phyloP scores from a whole-genome alignment of 1,139 yeast genomes.

The Pichia sp. region DNA sequence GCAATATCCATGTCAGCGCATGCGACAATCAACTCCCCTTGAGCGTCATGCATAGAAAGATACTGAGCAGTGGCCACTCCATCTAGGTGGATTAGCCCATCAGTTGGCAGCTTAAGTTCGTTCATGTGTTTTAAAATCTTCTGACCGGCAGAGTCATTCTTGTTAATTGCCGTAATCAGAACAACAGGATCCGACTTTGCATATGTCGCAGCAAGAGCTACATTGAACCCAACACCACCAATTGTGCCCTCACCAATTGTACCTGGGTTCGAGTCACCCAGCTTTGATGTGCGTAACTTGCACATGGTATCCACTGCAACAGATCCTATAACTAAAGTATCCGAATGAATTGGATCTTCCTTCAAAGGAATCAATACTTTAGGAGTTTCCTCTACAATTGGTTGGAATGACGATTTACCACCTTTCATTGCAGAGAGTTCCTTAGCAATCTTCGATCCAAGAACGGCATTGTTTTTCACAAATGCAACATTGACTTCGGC shows the following conservation, averaged over 20 bases:
- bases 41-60: constrained; percentile 52
- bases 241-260: constrained; percentile 39
- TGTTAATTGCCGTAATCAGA: constrained; percentile 54
- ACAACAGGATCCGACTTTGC: constrained; percentile 19
- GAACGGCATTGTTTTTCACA: constrained; percentile 67
- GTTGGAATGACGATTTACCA: no score
- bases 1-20: constrained; percentile 79
- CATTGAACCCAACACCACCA: constrained; percentile 85
- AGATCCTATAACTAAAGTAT: constrained; percentile 55
- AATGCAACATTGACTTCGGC: constrained; percentile 67
- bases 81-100: constrained; percentile 16
- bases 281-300: constrained; percentile 27
- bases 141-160: constrained; percentile 49
- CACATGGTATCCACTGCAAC: constrained; percentile 70
- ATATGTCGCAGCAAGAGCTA: constrained; percentile 44
- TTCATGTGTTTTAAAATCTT: constrained; percentile 30
- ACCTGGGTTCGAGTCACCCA: constrained; percentile 74
- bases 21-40: constrained; percentile 65
- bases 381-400: not conserved
- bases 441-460: constrained; percentile 62
- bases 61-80: constrained; percentile 58
- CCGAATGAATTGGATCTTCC: not conserved
- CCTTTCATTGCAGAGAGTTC: constrained; percentile 39
- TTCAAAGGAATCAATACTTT: not conserved
- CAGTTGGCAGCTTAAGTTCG: constrained; percentile 13